Conservation (phyloP, 1,139 yeast species). For the Lodderomyces metapsilosis region DNA sequence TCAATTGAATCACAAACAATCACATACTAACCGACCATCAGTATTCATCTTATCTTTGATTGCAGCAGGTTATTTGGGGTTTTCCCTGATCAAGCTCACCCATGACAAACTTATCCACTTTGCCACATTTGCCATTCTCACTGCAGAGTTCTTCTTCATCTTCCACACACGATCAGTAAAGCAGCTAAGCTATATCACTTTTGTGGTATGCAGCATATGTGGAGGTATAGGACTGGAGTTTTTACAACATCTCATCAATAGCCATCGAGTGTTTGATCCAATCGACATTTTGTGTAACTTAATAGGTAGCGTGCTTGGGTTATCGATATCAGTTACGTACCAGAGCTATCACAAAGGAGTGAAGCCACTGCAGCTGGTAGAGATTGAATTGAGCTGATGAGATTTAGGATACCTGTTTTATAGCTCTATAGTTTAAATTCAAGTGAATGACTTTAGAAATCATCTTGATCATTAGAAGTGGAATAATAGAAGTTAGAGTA, state of each 20-base stretch:
- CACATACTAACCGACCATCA: slow-evolving; percentile 12
- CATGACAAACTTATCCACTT: slow-evolving; percentile 58
- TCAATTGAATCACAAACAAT: too few relatives aligned
- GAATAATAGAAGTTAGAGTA: too few relatives aligned
- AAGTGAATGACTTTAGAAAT: too few relatives aligned
- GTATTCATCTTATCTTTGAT: slow-evolving; percentile 28
- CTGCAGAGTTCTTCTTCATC: slow-evolving; percentile 55
- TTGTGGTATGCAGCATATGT: slow-evolving; percentile 41
- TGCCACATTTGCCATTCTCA: slow-evolving; percentile 46
- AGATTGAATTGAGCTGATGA: background rate
- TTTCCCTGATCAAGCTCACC: slow-evolving; percentile 44
- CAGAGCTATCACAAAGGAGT: slow-evolving; percentile 12
- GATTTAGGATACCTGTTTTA: too few relatives aligned
- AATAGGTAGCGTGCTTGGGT: slow-evolving; percentile 31
- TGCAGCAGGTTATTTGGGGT: slow-evolving; percentile 48
- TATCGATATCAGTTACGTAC: slow-evolving; percentile 17
- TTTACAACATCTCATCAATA: slow-evolving; percentile 43
- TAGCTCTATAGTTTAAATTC: too few relatives aligned
- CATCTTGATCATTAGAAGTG: too few relatives aligned
- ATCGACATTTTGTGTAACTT: slow-evolving; percentile 48
- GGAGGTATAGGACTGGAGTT: slow-evolving; percentile 56
- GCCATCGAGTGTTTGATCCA: slow-evolving; percentile 48
- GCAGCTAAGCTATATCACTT: slow-evolving; percentile 40
- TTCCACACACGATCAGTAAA: slow-evolving; percentile 43
- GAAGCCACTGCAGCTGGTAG: background rate